phyloP scores from a whole-genome alignment of 2,329 filamentous ascomycete genomes.

The Fusarium ramigenum region DNA sequence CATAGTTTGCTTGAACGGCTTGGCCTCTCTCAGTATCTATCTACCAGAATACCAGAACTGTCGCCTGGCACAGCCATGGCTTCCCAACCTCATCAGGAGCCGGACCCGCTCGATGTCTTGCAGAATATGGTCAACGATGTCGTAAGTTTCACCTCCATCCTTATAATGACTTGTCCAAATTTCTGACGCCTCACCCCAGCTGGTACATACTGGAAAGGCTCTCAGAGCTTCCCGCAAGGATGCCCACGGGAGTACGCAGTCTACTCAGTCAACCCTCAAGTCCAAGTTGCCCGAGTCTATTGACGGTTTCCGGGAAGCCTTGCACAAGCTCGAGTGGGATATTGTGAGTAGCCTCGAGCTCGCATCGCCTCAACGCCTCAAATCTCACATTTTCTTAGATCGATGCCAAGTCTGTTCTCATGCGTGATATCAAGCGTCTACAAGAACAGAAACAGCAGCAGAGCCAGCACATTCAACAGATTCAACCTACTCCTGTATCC shows the following conservation, averaged over 20 bases:
- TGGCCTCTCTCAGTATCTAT: background rate
- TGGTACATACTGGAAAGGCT: constrained; percentile 68
- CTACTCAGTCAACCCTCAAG: constrained; percentile 47
- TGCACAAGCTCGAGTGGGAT: constrained; percentile 66
- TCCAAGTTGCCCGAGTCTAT: constrained; percentile 59
- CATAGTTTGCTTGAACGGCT: background rate
- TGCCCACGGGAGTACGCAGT: constrained; percentile 51
- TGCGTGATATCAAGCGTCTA: constrained; percentile 61
- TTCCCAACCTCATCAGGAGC: constrained; percentile 45
- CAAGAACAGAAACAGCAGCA: constrained; percentile 44
- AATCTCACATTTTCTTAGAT: constrained; percentile 43
- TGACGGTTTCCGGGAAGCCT: constrained; percentile 59
- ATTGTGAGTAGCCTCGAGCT: constrained; percentile 55
- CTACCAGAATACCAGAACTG: background rate
- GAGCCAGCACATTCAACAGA: constrained; percentile 20
- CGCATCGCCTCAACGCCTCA: background rate
- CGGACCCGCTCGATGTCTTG: constrained; percentile 56
- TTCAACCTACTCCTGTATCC: constrained; percentile 20
- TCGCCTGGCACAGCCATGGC: constrained; percentile 41
- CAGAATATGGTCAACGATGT: constrained; percentile 64
- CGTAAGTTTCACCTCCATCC: constrained; percentile 51
- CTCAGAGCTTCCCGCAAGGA: constrained; percentile 60
- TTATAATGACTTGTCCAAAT: background rate
- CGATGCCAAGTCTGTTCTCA: constrained; percentile 63
- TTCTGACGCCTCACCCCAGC: constrained; percentile 49